These are phyloP conservation scores for Chaetothyriales sp. DNA, from an alignment of 2,329 filamentous ascomycete genomes.

Conservation along the genomic window DNA sequence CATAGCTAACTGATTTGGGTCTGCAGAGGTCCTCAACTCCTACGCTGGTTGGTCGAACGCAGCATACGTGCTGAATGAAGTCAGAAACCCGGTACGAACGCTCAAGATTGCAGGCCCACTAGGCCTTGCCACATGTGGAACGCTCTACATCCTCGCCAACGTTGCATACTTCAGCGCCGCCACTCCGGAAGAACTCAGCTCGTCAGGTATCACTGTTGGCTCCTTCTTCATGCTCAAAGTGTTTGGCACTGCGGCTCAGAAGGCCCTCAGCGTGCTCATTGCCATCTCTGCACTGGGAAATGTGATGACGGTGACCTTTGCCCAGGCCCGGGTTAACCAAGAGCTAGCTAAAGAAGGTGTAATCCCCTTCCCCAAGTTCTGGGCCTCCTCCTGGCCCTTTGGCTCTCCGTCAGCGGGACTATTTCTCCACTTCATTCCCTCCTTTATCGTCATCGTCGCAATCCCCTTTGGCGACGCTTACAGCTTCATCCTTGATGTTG, in stretches of 20 bases:
- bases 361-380: conserved; percentile 49
- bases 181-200: conserved; percentile 38
- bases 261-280: conserved; percentile 31
- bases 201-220: conserved; percentile 40
- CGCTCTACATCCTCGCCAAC: conserved; percentile 44
- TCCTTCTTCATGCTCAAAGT: conserved; percentile 43
- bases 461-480: conserved; percentile 53
- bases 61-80: conserved; percentile 43
- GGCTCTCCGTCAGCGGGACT: conserved; percentile 46
- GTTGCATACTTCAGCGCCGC: conserved; percentile 46
- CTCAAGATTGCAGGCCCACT: conserved; percentile 41
- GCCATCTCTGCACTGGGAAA: conserved; percentile 43
- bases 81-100: conserved; percentile 40
- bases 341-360: conserved; percentile 56
- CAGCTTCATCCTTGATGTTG: conserved; percentile 39
- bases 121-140: conserved; percentile 37
- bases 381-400: conserved; percentile 53
- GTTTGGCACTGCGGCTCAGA: conserved; percentile 31
- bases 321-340: conserved; percentile 38
- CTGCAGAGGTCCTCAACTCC: conserved; percentile 28
- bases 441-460: conserved; percentile 47
- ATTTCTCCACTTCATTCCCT: conserved; percentile 51
- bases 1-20: conserved; percentile 23
- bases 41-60: conserved; percentile 41
- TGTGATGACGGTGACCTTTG: conserved; percentile 42